Evolutionary conservation across 371 early-diverging fungal genomes (phyloP).

Genomic region (Haplosporangium sp.): DNA sequence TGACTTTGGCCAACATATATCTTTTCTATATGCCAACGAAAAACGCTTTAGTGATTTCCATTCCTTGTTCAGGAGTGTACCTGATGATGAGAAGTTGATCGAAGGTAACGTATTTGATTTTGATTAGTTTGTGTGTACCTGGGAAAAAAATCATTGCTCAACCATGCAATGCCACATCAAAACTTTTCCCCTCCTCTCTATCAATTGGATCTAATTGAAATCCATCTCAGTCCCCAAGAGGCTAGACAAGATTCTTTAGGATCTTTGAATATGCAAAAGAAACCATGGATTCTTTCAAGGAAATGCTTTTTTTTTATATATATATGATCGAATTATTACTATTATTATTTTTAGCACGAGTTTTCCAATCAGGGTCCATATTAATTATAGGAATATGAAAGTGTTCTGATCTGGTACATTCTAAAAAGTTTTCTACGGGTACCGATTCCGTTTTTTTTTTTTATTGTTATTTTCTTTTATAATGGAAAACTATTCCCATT

Average conservation of each 20-base stretch:
- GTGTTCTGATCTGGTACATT: not conserved
- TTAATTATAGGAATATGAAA: not conserved
- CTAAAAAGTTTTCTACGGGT: not conserved
- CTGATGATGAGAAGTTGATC: slow-evolving; percentile 72
- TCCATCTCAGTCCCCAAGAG: no score
- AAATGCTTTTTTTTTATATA: no score
- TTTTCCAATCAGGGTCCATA: no score
- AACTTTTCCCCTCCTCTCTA: no score
- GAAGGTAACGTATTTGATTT: slow-evolving; percentile 62
- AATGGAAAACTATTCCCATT: no score
- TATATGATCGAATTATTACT: not conserved
- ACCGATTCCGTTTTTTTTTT: no score
- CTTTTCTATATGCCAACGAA: slow-evolving; percentile 60
- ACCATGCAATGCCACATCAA: not conserved
- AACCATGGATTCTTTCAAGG: not conserved
- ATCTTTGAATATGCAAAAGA: not conserved
- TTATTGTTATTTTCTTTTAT: no score
- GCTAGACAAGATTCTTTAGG: no score
- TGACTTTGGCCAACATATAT: slow-evolving; percentile 18
- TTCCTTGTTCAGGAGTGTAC: slow-evolving; percentile 71
- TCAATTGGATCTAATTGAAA: no score
- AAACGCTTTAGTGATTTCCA: slow-evolving; percentile 75
- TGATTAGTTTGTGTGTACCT: not conserved
- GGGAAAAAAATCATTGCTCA: no score
- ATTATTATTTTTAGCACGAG: not conserved